These are phyloP conservation scores for Penicillium occitanis DNA, from an alignment of 2,329 filamentous ascomycete genomes.

Conservation along the genomic window DNA sequence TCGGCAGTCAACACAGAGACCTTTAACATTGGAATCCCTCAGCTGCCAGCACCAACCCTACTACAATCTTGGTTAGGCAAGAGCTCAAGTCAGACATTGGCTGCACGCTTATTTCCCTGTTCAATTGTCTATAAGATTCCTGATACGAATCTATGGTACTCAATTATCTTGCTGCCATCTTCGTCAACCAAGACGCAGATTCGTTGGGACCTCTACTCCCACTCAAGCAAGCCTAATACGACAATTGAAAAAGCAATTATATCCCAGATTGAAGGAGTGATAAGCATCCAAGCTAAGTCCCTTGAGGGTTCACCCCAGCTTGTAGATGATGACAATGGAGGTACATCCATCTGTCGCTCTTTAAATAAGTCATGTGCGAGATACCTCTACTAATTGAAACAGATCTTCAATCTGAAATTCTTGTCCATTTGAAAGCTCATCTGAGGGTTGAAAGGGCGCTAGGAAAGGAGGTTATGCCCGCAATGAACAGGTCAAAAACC, in stretches of 20 bases:
- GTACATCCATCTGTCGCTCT: not conserved
- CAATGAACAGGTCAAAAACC: conserved; percentile 15
- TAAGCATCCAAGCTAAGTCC: conserved; percentile 10
- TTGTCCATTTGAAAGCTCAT: conserved; percentile 22
- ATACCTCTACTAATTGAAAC: not conserved
- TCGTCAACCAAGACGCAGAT: conserved; percentile 30
- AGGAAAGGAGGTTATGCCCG: conserved; percentile 21
- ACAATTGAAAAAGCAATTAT: conserved; percentile 6
- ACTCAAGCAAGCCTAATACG: not conserved
- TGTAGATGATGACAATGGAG: conserved; percentile 8
- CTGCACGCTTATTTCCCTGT: conserved; percentile 27
- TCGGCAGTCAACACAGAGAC: not conserved
- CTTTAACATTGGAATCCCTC: conserved; percentile 15
- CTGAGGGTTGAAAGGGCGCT: conserved; percentile 21
- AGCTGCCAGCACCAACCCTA: not conserved
- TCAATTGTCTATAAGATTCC: conserved; percentile 26
- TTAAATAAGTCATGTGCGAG: not conserved
- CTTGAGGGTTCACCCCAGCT: conserved; percentile 1
- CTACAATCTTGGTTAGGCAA: conserved; percentile 1
- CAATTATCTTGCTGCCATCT: conserved; percentile 30
- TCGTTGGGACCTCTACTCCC: conserved; percentile 35
- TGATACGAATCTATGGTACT: conserved; percentile 24
- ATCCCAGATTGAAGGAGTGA: conserved; percentile 14
- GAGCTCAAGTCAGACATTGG: not conserved
- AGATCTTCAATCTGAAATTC: conserved; percentile 20